phyloP scores from a whole-genome alignment of 495 filamentous ascomycete species.

The Hamigera avellanea region DNA sequence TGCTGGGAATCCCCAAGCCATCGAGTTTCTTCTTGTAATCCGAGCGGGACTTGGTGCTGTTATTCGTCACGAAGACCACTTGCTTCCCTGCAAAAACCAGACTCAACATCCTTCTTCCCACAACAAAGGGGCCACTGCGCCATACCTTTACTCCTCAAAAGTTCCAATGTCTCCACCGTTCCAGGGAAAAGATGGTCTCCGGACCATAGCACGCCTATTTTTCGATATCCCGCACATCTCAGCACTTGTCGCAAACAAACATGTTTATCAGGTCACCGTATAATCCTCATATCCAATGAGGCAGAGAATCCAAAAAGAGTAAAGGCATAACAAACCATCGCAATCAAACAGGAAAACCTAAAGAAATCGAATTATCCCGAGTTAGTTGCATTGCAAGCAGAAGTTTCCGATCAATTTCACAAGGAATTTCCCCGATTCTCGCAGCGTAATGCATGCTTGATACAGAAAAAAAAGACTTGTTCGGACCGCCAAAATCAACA shows the following conservation, averaged over 20 bases:
- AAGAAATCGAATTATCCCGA: neutral
- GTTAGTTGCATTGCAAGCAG: neutral
- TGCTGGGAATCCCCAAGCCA: slow-evolving; percentile 66
- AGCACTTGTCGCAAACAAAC: slow-evolving; percentile 8
- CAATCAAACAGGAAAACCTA: slow-evolving; percentile 95
- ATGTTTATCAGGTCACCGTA: slow-evolving; percentile 1
- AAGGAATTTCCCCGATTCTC: no score
- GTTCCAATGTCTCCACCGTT: slow-evolving; percentile 68
- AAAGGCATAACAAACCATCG: slow-evolving; percentile 56
- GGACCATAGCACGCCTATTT: slow-evolving; percentile 87
- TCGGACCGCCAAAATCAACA: neutral
- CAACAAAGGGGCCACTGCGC: neutral
- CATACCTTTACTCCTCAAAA: slow-evolving; percentile 68
- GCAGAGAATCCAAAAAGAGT: neutral
- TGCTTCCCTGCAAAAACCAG: slow-evolving; percentile 59
- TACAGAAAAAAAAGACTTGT: no score
- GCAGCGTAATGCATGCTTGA: no score
- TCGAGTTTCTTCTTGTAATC: slow-evolving; percentile 89
- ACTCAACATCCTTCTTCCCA: neutral
- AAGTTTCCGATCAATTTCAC: no score
- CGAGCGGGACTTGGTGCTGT: slow-evolving; percentile 88
- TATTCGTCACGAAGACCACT: slow-evolving; percentile 95
- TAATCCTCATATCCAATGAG: neutral
- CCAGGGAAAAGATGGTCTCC: slow-evolving; percentile 80
- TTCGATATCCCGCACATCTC: slow-evolving; percentile 10